These are phyloP conservation scores for Zygnema circumcarinatum DNA, from an alignment of 139 green algal genomes.

Conservation along the genomic window DNA sequence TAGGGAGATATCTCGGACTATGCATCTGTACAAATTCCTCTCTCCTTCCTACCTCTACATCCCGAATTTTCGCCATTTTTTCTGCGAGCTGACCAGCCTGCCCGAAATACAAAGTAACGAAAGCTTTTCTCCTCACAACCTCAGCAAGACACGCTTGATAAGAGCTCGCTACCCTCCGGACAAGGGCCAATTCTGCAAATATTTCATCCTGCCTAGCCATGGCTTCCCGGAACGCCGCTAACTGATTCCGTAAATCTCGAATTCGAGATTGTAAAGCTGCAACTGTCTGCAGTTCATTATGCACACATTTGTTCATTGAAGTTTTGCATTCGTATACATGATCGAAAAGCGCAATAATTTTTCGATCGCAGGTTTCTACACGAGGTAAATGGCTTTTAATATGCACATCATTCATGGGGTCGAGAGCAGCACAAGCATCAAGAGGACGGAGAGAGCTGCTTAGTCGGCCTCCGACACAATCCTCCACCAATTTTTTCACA, in stretches of 20 bases:
- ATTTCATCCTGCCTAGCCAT: constrained; percentile 66
- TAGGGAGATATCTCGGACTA: constrained; percentile 60
- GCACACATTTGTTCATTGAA: constrained; percentile 77
- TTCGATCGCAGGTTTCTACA: constrained; percentile 59
- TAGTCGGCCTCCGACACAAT: constrained; percentile 15
- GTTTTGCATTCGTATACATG: constrained; percentile 72
- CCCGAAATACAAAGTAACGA: constrained; percentile 65
- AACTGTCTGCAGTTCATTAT: constrained; percentile 80
- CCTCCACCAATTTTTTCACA: constrained; percentile 47
- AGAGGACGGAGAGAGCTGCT: constrained; percentile 57
- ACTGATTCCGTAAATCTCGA: constrained; percentile 79
- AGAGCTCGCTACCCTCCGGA: constrained; percentile 71
- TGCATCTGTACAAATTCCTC: constrained; percentile 71
- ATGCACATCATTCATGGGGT: constrained; percentile 82
- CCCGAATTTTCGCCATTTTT: constrained; percentile 71
- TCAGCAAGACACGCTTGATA: constrained; percentile 86
- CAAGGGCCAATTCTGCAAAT: constrained; percentile 75
- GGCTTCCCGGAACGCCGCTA: constrained; percentile 75
- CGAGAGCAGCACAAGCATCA: constrained; percentile 77
- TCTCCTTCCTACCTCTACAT: constrained; percentile 74
- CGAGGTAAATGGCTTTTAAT: constrained; percentile 69
- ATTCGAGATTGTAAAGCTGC: constrained; percentile 83
- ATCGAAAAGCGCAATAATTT: constrained; percentile 60
- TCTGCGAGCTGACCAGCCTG: constrained; percentile 80
- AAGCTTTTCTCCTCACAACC: constrained; percentile 75